Percentiles rank a stretch among this genome's conserved stretches.
Conservation (phyloP, 257 asterid genomes). For the Scutellaria barbata region DNA sequence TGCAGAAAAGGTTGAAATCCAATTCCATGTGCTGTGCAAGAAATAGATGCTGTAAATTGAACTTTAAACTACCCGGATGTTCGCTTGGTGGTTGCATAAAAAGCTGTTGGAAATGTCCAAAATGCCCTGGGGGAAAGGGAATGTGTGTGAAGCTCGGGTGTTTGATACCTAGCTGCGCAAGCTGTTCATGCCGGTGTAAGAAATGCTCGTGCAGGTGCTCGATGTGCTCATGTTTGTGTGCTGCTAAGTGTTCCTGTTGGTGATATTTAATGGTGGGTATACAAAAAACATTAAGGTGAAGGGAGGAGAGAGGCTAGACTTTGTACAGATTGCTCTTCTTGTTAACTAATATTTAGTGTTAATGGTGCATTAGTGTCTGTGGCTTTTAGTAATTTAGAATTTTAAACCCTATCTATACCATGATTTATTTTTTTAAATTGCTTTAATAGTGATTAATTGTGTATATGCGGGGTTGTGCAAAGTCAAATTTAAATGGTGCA, state of each 20-base stretch:
- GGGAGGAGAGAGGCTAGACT: constrained; percentile 35
- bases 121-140: constrained; percentile 45
- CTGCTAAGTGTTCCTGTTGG: constrained; percentile 69
- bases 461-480: constrained; percentile 13
- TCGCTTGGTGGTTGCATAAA: constrained; percentile 42
- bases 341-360: constrained; percentile 29
- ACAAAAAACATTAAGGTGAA: constrained; percentile 37
- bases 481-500: too few species aligned
- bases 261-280: constrained; percentile 51
- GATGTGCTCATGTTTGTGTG: constrained; percentile 51
- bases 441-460: constrained; percentile 9
- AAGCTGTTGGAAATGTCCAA: constrained; percentile 54
- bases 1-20: constrained; percentile 45
- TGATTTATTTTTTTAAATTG: constrained; percentile 21
- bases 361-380: constrained; percentile 36
- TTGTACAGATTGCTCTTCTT: constrained; percentile 62
- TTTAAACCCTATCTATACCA: constrained; percentile 19
- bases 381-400: constrained; percentile 38
- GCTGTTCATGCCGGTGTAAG: constrained; percentile 48
- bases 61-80: constrained; percentile 52
- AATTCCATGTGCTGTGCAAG: constrained; percentile 32
- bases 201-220: constrained; percentile 65
- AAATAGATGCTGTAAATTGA: constrained; percentile 55
- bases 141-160: constrained; percentile 37
- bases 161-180: constrained; percentile 42